Evolutionary conservation across 306 rosid species (phyloP).

Genomic region (Morella rubra): DNA sequence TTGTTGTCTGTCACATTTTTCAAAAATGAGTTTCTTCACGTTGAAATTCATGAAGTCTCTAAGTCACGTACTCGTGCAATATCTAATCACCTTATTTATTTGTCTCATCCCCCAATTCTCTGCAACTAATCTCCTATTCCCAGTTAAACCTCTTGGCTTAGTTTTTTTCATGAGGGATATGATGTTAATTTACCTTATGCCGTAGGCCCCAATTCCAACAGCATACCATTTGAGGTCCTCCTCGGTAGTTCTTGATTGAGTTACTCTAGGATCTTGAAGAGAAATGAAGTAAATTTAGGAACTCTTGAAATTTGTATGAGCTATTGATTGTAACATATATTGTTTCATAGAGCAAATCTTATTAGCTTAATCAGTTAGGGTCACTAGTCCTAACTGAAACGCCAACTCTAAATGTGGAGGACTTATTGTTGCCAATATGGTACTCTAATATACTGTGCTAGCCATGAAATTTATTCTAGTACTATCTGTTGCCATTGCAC

Average conservation of each 20-base stretch:
- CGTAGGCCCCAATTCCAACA: not conserved
- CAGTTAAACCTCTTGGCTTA: constrained; percentile 2
- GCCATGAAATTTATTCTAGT: not conserved
- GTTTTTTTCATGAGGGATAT: not conserved
- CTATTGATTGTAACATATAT: no score
- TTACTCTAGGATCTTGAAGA: not conserved
- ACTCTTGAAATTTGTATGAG: no score
- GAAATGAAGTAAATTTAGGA: not conserved
- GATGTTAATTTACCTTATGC: not conserved
- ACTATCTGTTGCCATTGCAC: not conserved
- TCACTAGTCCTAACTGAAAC: no score
- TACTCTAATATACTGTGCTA: not conserved
- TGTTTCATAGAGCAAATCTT: no score
- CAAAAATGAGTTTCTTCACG: not conserved
- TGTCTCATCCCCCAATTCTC: constrained; percentile 1
- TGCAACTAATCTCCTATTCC: constrained; percentile 13
- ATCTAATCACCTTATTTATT: constrained; percentile 4
- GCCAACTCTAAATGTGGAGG: no score
- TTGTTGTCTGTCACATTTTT: not conserved
- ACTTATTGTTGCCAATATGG: not conserved
- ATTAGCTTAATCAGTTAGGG: no score
- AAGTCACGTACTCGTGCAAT: not conserved
- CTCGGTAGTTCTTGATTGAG: not conserved
- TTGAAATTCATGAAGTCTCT: not conserved
- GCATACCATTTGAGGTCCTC: not conserved